These are phyloP conservation scores for Eurotiales sp. DNA, from an alignment of 2,329 filamentous ascomycete species.

Conservation along the genomic window DNA sequence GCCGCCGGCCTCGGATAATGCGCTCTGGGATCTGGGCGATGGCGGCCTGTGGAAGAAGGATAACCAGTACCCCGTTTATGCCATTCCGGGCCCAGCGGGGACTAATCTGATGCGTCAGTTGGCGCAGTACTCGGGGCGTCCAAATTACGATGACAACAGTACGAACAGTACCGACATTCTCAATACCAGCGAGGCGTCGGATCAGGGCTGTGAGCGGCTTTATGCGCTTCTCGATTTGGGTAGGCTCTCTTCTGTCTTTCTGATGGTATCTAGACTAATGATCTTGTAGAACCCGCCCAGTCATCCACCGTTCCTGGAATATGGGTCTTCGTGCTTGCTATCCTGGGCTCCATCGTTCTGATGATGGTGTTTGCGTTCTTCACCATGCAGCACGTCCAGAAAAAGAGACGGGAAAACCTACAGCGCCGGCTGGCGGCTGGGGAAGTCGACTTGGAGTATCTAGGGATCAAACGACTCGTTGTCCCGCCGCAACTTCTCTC, in stretches of 20 bases:
- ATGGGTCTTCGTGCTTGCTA: conserved; percentile 77
- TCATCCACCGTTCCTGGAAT: conserved; percentile 60
- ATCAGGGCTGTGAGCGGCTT: conserved; percentile 33
- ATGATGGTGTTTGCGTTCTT: conserved; percentile 65
- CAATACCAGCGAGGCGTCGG: not conserved
- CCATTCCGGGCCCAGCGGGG: conserved; percentile 67
- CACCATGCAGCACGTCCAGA: conserved; percentile 74
- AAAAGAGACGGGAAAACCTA: conserved; percentile 63
- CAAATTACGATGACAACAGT: conserved; percentile 46
- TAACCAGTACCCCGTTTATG: conserved; percentile 79
- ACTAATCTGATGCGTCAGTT: conserved; percentile 66
- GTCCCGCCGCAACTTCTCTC: conserved; percentile 70
- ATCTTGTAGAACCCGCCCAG: conserved; percentile 25
- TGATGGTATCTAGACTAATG: not conserved
- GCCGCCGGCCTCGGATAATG: conserved; percentile 63
- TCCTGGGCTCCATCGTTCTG: conserved; percentile 72
- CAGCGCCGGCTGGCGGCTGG: conserved; percentile 68
- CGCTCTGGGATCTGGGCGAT: conserved; percentile 68
- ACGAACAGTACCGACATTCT: not conserved
- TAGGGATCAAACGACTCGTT: conserved; percentile 78
- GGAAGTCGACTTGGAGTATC: conserved; percentile 58
- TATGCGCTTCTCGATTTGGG: conserved; percentile 48
- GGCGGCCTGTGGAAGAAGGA: conserved; percentile 65
- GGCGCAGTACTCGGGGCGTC: conserved; percentile 71
- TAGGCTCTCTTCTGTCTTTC: conserved; percentile 50